A percentile compares a stretch with the other conserved stretches of the same genome.
phyloP scores from a whole-genome alignment of 352 stramenopile genomes.

The Phytophthora agathidicida region DNA sequence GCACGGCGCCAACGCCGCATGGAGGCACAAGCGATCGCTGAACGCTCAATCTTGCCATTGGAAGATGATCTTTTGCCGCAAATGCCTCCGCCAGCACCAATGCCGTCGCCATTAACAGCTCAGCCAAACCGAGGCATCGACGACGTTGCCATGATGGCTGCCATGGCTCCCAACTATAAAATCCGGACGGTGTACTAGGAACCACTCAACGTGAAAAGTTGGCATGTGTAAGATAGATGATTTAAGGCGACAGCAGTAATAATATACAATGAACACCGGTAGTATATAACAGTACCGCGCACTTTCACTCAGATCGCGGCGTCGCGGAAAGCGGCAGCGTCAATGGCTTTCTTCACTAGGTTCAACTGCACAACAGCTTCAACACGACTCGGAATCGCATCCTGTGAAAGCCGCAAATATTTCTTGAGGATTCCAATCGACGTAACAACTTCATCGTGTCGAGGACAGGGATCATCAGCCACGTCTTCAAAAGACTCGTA shows the following conservation, averaged over 20 bases:
- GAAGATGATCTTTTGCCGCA: slow-evolving; percentile 35
- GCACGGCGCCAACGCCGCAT: slow-evolving; percentile 69
- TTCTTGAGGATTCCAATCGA: slow-evolving; percentile 74
- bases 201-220: neutral
- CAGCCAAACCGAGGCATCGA: slow-evolving; percentile 13
- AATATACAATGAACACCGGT: slow-evolving; percentile 16
- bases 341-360: slow-evolving; percentile 62
- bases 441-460: slow-evolving; percentile 57
- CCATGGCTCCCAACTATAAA: slow-evolving; percentile 31
- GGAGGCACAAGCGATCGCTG: slow-evolving; percentile 80
- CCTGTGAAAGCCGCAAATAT: slow-evolving; percentile 69
- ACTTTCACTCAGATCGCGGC: slow-evolving; percentile 24
- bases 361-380: slow-evolving; percentile 79
- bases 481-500: slow-evolving; percentile 60
- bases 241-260: slow-evolving; percentile 12
- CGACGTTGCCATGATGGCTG: slow-evolving; percentile 12
- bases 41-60: slow-evolving; percentile 51
- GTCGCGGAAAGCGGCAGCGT: slow-evolving; percentile 33
- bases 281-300: slow-evolving; percentile 11
- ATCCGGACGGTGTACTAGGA: slow-evolving; percentile 43
- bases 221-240: slow-evolving; percentile 28
- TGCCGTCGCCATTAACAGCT: slow-evolving; percentile 3
- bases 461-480: slow-evolving; percentile 57
- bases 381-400: slow-evolving; percentile 57
- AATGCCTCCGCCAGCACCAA: slow-evolving; percentile 1